phyloP scores from a whole-genome alignment of 176 grass and related monocot species.

The Aegilops tauschii region DNA sequence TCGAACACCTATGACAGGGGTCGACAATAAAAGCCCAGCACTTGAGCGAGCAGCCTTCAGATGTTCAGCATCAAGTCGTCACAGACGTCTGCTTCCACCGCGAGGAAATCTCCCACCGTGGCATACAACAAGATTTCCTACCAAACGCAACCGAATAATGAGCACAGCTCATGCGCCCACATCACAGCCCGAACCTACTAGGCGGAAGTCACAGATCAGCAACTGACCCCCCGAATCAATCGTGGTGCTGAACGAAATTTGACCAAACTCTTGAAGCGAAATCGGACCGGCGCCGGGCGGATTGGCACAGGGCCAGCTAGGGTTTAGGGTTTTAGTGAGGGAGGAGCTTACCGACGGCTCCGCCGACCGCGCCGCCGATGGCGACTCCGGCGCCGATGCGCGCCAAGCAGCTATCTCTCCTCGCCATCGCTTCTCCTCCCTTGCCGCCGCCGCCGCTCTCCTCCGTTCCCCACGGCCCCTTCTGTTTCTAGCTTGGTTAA shows the following conservation, averaged over 20 bases:
- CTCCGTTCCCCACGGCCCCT: neutral
- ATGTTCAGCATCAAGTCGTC: neutral
- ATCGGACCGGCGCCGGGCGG: neutral
- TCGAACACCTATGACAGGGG: neutral
- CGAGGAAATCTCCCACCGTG: neutral
- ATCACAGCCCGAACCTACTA: neutral
- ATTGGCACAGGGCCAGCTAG: conserved; percentile 14
- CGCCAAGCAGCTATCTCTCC: conserved; percentile 62
- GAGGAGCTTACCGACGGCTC: conserved; percentile 64
- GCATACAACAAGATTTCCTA: neutral
- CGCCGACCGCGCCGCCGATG: conserved; percentile 76
- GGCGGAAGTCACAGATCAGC: neutral
- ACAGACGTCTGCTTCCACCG: neutral
- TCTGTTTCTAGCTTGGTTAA: neutral
- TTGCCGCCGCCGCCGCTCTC: neutral
- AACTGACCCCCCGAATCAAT: neutral
- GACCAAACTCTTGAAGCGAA: neutral
- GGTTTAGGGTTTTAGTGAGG: conserved; percentile 44
- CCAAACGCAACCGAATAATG: neutral
- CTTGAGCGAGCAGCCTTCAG: conserved; percentile 15
- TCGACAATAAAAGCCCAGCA: neutral
- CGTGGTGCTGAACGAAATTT: neutral
- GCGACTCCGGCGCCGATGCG: conserved; percentile 69
- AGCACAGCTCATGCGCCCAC: neutral
- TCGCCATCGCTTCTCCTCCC: conserved; percentile 38